phyloP scores from a whole-genome alignment of 371 early-diverging fungal genomes.

The Funneliformis caledonium region DNA sequence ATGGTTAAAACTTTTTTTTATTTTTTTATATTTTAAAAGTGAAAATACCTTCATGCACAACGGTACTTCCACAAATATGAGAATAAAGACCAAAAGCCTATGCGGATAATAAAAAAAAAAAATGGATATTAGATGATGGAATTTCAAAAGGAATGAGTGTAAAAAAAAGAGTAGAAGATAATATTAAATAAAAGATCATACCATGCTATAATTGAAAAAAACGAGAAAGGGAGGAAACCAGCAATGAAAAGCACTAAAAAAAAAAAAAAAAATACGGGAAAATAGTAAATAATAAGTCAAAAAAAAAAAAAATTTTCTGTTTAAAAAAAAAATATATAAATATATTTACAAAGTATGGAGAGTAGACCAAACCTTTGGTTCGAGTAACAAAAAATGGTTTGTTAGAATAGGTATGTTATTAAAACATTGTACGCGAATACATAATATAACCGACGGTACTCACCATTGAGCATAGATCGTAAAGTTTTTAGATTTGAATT shows the following conservation, averaged over 20 bases:
- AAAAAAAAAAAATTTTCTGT: background rate
- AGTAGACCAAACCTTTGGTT: background rate
- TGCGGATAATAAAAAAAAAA: background rate
- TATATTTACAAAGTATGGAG: background rate
- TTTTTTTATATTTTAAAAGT: too few relatives aligned
- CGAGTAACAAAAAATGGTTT: background rate
- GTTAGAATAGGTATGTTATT: background rate
- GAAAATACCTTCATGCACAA: background rate
- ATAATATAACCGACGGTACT: background rate
- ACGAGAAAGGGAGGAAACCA: background rate
- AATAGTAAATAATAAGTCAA: background rate
- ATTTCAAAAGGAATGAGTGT: background rate
- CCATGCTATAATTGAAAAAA: conserved; percentile 4
- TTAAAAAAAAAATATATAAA: background rate
- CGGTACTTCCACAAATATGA: conserved; percentile 16
- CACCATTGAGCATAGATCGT: conserved; percentile 4
- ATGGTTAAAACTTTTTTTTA: too few relatives aligned
- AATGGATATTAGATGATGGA: background rate
- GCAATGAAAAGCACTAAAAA: background rate
- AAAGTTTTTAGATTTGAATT: conserved; percentile 5
- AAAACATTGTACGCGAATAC: background rate
- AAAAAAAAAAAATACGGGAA: background rate
- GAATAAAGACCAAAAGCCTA: conserved; percentile 20
- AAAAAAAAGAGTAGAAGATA: too few relatives aligned
- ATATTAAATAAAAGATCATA: background rate